Evolutionary conservation across 2,329 filamentous ascomycete genomes (phyloP).

Genomic region (Penicillium vulpinum): DNA sequence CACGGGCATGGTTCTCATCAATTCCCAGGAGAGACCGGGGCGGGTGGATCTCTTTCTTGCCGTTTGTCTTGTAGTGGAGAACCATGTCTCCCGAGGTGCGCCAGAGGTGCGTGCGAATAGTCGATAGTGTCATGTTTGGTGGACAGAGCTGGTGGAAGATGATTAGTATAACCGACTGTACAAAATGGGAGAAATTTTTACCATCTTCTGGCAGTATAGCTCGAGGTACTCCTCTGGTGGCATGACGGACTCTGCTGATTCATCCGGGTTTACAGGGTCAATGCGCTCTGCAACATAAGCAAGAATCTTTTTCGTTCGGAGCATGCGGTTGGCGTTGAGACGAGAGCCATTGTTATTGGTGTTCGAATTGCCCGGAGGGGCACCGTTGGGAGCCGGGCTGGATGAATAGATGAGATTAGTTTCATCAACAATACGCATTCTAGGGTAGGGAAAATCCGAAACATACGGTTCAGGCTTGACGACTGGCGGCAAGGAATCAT

Average conservation of each 20-base stretch:
- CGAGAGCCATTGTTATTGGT: conserved; percentile 67
- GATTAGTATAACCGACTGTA: conserved; percentile 15
- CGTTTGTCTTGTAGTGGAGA: conserved; percentile 87
- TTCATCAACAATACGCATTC: conserved; percentile 1
- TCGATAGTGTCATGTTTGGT: conserved; percentile 88
- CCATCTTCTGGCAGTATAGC: conserved; percentile 90
- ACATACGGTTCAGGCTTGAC: conserved; percentile 67
- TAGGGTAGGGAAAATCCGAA: neutral
- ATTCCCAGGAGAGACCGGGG: conserved; percentile 19
- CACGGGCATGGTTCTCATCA: conserved; percentile 17
- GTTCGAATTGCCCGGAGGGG: conserved; percentile 15
- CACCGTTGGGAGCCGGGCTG: conserved; percentile 26
- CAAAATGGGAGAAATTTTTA: conserved; percentile 48
- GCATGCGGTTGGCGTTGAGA: conserved; percentile 94
- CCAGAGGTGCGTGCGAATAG: conserved; percentile 89
- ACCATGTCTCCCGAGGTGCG: conserved; percentile 91
- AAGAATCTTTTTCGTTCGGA: conserved; percentile 91
- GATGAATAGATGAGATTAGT: neutral
- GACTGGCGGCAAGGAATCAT: conserved; percentile 72
- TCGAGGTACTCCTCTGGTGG: conserved; percentile 92
- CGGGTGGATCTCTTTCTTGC: conserved; percentile 60
- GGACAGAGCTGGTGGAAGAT: conserved; percentile 51
- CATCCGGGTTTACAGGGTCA: conserved; percentile 64
- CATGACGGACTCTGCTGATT: conserved; percentile 60
- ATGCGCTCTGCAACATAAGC: conserved; percentile 91